Evolutionary conservation across 768 basidiomycete genomes (phyloP).

Genomic region (Termitomyces sp.): DNA sequence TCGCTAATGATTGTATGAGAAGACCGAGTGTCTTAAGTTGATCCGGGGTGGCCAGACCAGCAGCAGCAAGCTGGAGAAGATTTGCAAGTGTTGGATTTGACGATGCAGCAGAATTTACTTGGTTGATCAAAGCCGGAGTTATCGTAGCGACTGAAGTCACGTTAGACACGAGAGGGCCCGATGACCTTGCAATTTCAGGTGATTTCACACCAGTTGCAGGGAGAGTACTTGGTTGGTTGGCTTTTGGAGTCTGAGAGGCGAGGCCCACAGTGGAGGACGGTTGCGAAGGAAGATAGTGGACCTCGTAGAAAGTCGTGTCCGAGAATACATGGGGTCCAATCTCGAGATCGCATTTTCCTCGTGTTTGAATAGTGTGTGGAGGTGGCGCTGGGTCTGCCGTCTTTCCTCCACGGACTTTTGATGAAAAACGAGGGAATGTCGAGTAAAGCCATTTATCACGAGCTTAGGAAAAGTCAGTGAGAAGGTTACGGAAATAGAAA

Average conservation of each 20-base stretch:
- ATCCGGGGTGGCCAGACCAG: conserved; percentile 53
- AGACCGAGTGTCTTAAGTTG: conserved; percentile 65
- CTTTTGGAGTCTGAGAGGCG: conserved; percentile 20
- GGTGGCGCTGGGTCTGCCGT: conserved; percentile 46
- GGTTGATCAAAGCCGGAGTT: conserved; percentile 51
- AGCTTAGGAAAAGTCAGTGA: conserved; percentile 33
- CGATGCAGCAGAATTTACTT: conserved; percentile 62
- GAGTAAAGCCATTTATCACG: conserved; percentile 66
- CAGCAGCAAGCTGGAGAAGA: conserved; percentile 59
- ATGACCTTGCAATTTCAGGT: conserved; percentile 4
- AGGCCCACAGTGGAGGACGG: conserved; percentile 11
- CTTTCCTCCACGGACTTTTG: conserved; percentile 56
- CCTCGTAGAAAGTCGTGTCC: conserved; percentile 68
- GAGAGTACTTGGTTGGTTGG: conserved; percentile 6
- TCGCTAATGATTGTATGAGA: conserved; percentile 66
- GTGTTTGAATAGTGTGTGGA: conserved; percentile 58
- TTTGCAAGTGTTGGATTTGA: conserved; percentile 65
- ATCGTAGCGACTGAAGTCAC: conserved; percentile 41
- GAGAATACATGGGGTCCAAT: conserved; percentile 73
- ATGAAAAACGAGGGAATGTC: conserved; percentile 69
- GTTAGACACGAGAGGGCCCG: conserved; percentile 41
- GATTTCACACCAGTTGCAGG: background rate
- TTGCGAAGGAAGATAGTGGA: conserved; percentile 49
- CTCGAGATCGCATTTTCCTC: conserved; percentile 65
- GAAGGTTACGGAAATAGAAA: conserved; percentile 6